Conservation (phyloP, 2,329 filamentous ascomycete species). For the Cordyceps farinosa region DNA sequence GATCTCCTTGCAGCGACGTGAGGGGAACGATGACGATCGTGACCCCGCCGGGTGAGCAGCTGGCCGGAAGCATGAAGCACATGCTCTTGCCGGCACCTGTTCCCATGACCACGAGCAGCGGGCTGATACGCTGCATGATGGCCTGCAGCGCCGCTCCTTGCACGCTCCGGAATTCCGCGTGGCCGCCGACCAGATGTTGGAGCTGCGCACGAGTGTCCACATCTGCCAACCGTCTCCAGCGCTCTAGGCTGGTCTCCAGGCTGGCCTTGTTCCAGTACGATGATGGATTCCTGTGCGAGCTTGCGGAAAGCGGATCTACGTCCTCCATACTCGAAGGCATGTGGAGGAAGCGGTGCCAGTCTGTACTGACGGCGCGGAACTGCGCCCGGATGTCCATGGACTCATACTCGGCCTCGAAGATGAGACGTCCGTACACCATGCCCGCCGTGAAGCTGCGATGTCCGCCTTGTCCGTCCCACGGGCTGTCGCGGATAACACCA, state of each 20-base stretch:
- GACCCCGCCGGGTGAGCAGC: background rate
- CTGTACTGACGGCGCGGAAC: conserved; percentile 17
- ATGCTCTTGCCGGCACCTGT: conserved; percentile 20
- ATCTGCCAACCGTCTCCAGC: background rate
- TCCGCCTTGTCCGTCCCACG: conserved; percentile 15
- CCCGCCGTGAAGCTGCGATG: conserved; percentile 15
- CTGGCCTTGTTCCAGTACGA: background rate
- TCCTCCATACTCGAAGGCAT: background rate
- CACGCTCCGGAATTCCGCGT: conserved; percentile 10
- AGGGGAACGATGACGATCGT: conserved; percentile 14
- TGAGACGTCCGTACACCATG: conserved; percentile 17
- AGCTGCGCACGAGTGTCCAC: background rate
- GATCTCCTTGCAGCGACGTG: background rate
- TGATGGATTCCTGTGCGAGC: background rate
- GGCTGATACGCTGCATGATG: conserved; percentile 9
- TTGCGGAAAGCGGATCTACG: background rate
- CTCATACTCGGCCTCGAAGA: conserved; percentile 9
- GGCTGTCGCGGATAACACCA: background rate
- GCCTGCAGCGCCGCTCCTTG: conserved; percentile 10
- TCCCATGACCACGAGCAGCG: conserved; percentile 15
- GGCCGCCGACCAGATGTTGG: background rate
- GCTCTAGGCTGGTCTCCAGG: background rate
- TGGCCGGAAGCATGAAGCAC: conserved; percentile 20
- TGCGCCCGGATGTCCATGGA: conserved; percentile 2
- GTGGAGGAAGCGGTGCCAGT: conserved; percentile 18